Conservation (phyloP, 805 yeast species). For the Lipomyces sp. region DNA sequence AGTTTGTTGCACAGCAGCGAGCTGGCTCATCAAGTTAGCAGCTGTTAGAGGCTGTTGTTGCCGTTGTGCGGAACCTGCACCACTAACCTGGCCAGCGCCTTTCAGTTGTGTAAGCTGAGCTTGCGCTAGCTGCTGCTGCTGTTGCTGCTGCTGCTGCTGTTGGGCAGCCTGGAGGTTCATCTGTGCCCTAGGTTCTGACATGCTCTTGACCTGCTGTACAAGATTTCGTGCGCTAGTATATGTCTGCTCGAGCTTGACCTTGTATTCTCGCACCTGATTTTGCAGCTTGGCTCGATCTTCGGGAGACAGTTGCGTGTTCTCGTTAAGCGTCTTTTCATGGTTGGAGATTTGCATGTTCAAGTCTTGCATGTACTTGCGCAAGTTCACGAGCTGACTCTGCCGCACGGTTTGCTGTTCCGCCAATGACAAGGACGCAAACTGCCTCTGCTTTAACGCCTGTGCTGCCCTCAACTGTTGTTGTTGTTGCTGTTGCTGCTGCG, state of each 20-base stretch:
- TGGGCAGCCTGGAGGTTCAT: conserved; percentile 9
- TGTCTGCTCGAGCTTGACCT: conserved; percentile 18
- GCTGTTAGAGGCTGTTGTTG: conserved; percentile 7
- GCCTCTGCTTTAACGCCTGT: conserved; percentile 17
- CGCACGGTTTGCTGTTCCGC: conserved; percentile 25
- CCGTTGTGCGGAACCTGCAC: neutral
- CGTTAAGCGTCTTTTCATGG: conserved; percentile 16
- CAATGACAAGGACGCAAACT: conserved; percentile 20
- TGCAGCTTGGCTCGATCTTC: conserved; percentile 26
- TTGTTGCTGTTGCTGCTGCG: conserved; percentile 12
- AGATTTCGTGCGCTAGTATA: conserved; percentile 13
- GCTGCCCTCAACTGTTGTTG: conserved; percentile 7
- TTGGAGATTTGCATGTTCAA: conserved; percentile 18
- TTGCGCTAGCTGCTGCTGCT: conserved; percentile 2
- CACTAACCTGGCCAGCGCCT: conserved; percentile 3
- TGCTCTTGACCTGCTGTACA: too few species aligned
- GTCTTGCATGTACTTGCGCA: conserved; percentile 10
- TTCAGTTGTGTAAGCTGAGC: neutral
- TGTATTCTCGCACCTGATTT: conserved; percentile 11
- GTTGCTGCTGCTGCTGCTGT: conserved; percentile 19
- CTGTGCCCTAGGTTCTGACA: neutral
- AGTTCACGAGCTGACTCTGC: conserved; percentile 12
- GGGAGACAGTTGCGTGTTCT: conserved; percentile 14
- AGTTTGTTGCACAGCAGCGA: conserved; percentile 15
- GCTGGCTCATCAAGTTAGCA: conserved; percentile 18